A percentile compares a stretch with the other conserved stretches of the same genome.
Evolutionary conservation across 2,329 filamentous ascomycete genomes (phyloP).

Genomic region (Fusarium tricinctum): DNA sequence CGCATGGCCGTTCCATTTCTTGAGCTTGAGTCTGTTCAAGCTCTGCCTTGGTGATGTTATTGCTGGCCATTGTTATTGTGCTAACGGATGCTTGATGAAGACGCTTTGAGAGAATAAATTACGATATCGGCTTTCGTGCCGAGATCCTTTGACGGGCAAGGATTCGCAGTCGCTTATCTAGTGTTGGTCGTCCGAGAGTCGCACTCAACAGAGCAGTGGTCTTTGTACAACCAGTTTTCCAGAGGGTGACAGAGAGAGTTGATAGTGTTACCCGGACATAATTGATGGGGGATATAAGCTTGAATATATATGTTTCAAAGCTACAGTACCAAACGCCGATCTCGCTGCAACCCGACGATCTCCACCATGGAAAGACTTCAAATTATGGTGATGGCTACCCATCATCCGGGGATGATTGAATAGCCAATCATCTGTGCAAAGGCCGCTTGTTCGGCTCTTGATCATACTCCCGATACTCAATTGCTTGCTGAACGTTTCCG

Average conservation of each 20-base stretch:
- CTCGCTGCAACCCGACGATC: conserved; percentile 2
- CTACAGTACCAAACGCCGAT: not conserved
- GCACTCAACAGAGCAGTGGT: no score
- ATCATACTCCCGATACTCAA: conserved; percentile 18
- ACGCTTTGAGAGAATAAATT: not conserved
- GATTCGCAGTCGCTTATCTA: no score
- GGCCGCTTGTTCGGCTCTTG: conserved; percentile 7
- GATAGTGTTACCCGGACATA: not conserved
- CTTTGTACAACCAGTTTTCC: no score
- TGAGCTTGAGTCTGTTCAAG: conserved; percentile 14
- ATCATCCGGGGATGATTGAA: not conserved
- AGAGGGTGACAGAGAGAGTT: not conserved
- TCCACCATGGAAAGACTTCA: not conserved
- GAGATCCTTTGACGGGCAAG: no score
- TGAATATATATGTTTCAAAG: not conserved
- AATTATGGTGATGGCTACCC: not conserved
- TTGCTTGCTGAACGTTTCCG: not conserved
- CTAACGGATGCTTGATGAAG: not conserved
- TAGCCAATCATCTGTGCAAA: not conserved
- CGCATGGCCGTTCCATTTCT: conserved; percentile 7
- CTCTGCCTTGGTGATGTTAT: not conserved
- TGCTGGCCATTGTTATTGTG: conserved; percentile 6
- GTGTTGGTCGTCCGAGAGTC: no score
- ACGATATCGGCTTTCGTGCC: no score
- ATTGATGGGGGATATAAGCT: not conserved